Base-by-base conservation (phyloP, 176 grass and related monocot genomes). In the Cocos nucifera region DNA sequence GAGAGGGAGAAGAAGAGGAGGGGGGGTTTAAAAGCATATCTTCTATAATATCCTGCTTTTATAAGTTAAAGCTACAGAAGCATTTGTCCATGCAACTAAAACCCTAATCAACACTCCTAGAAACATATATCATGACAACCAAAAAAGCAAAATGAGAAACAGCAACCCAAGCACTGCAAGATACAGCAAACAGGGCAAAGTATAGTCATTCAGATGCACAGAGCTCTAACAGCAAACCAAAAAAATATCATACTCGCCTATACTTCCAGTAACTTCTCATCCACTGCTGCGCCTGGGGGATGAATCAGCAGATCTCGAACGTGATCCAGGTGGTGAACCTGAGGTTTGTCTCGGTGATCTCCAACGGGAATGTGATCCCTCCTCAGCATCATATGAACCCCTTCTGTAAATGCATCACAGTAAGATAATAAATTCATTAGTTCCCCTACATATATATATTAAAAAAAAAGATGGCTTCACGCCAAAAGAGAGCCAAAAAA, bases 261-360 rank as follows among this genome's bases (percentile, higher is more conserved):
- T 4, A 12, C 4, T 17, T 3, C 1, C 48, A 2, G 15, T 58
- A 22, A 12, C 65, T 30, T n/a, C 50, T 55, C 22, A 30, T 82
- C 62, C 79, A 17, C 75, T 77, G 50, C 73, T 85, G 19, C n/a
- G 56, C 19, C 56, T 76, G 2, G 87, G 82, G 51, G 71, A 79
- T 1, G 59, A 69, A 0, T 90, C 75, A 0, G 79, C 75, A 3
- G 87, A 86, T 59, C 87, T 90, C 1, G 87, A 90, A 25, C 82
- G 75, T 24, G 87, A 90, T 20, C 87, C 87, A 0, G 64, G 87
- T 23, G 82, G 82, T 0, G 79, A 90, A 7, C 61, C 82, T 1
- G 87, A 90, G 54, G 48, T 30, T n/a, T 64, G 71, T 67, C 72
- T 79, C 4, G 79, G 59, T 3, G 50, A 82, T 66, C 87, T 76